Conservation (phyloP, 2,329 filamentous ascomycete genomes). For the Trichoderma citrinoviride region DNA sequence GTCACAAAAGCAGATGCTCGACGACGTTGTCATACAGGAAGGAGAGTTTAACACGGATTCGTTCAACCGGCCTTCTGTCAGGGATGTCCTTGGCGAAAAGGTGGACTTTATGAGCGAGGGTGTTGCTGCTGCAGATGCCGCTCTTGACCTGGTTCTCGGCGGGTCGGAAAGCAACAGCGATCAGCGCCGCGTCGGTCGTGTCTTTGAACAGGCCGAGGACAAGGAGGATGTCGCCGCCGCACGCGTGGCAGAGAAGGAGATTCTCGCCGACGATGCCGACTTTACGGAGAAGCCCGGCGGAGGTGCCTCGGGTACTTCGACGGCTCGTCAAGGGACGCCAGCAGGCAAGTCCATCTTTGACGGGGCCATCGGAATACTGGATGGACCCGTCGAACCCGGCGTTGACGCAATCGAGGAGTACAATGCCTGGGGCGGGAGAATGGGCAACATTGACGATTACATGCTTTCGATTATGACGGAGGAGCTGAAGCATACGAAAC, state of each 20-base stretch:
- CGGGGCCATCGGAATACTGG: constrained; percentile 29
- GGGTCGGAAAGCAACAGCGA: constrained; percentile 60
- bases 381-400: constrained; percentile 35
- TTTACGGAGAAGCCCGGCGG: constrained; percentile 65
- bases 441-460: constrained; percentile 69
- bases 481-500: constrained; percentile 55
- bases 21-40: constrained; percentile 97
- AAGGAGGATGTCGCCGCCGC: constrained; percentile 88
- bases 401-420: constrained; percentile 46
- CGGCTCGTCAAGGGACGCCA: constrained; percentile 52
- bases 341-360: constrained; percentile 38
- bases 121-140: constrained; percentile 72
- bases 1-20: constrained; percentile 95
- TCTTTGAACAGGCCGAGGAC: constrained; percentile 87
- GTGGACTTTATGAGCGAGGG: constrained; percentile 48
- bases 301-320: constrained; percentile 49
- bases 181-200: constrained; percentile 62
- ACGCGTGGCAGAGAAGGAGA: constrained; percentile 82
- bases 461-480: constrained; percentile 68
- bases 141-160: constrained; percentile 82
- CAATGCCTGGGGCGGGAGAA: constrained; percentile 58
- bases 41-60: constrained; percentile 97
- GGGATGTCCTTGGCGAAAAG: constrained; percentile 64
- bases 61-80: constrained; percentile 75
- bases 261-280: constrained; percentile 80